phyloP scores from a whole-genome alignment of 2,329 filamentous ascomycete genomes.

The Balansia obtecta region DNA sequence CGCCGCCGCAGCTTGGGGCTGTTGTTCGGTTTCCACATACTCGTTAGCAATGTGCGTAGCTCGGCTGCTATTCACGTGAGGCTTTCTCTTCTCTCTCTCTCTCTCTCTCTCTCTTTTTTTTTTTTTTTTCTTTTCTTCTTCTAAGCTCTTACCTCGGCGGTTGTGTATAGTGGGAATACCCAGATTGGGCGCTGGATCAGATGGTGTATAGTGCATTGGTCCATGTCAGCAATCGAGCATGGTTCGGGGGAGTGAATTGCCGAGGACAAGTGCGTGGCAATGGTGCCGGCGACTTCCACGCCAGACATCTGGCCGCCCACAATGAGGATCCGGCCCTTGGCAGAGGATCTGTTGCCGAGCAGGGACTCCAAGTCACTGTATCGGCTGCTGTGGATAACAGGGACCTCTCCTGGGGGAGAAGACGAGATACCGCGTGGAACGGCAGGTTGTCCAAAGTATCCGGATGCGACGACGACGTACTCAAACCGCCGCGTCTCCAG shows the following conservation, averaged over 20 bases:
- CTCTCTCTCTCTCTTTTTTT: too few species aligned
- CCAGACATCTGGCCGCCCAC: slow-evolving; percentile 77
- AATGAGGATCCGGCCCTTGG: slow-evolving; percentile 52
- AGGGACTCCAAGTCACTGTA: slow-evolving; percentile 44
- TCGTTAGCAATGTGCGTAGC: not conserved
- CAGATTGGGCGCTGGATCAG: slow-evolving; percentile 59
- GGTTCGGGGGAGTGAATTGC: slow-evolving; percentile 38
- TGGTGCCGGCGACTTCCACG: slow-evolving; percentile 60
- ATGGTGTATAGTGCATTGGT: slow-evolving; percentile 52
- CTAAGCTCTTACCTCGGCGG: slow-evolving; percentile 30
- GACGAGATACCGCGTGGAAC: slow-evolving; percentile 32
- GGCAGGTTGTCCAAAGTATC: slow-evolving; percentile 57
- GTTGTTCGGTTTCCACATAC: slow-evolving; percentile 11
- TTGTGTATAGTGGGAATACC: slow-evolving; percentile 50
- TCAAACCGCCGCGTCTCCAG: slow-evolving; percentile 48
- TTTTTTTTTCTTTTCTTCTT: too few species aligned
- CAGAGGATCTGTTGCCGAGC: slow-evolving; percentile 24
- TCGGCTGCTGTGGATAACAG: slow-evolving; percentile 55
- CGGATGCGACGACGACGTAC: slow-evolving; percentile 58
- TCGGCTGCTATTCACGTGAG: too few species aligned
- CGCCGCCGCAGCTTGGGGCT: slow-evolving; percentile 35
- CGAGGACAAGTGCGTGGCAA: slow-evolving; percentile 60
- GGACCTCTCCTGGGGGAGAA: slow-evolving; percentile 23
- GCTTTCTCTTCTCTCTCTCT: too few species aligned
- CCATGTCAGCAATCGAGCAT: slow-evolving; percentile 26